Evolutionary conservation across 768 basidiomycete genomes (phyloP).

Genomic region (Calocybe indica): DNA sequence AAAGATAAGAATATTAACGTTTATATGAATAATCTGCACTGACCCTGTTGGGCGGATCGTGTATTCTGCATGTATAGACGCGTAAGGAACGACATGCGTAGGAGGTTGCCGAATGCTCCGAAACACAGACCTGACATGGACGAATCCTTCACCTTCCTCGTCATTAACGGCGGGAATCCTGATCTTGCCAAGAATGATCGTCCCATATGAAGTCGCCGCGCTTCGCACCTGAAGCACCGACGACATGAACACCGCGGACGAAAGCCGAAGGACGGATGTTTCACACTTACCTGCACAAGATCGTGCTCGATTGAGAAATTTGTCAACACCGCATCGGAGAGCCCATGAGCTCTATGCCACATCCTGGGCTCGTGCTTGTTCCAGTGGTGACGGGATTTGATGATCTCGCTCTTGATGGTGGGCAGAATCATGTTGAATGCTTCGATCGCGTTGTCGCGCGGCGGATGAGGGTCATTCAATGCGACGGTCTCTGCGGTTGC

Average conservation of each 20-base stretch:
- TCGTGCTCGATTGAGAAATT: slow-evolving; percentile 43
- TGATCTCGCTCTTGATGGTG: slow-evolving; percentile 58
- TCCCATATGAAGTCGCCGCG: slow-evolving; percentile 58
- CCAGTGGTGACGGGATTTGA: slow-evolving; percentile 66
- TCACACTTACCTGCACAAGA: slow-evolving; percentile 31
- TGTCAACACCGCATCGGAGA: slow-evolving; percentile 49
- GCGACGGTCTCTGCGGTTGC: slow-evolving; percentile 52
- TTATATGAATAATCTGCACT: slow-evolving; percentile 10
- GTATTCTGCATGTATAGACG: slow-evolving; percentile 41
- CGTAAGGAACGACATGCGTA: neutral
- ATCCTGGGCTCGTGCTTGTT: slow-evolving; percentile 64
- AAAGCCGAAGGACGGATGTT: neutral
- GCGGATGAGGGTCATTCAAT: slow-evolving; percentile 55
- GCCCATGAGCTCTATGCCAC: slow-evolving; percentile 55
- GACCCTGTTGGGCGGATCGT: slow-evolving; percentile 71
- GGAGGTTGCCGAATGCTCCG: slow-evolving; percentile 1
- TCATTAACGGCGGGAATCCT: slow-evolving; percentile 63
- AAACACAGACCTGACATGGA: slow-evolving; percentile 60
- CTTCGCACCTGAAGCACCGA: slow-evolving; percentile 34
- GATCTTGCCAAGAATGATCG: slow-evolving; percentile 72
- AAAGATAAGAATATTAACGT: slow-evolving; percentile 5
- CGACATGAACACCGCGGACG: neutral
- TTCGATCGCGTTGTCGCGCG: slow-evolving; percentile 53
- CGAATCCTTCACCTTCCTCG: slow-evolving; percentile 53
- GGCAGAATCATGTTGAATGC: slow-evolving; percentile 55